Base-by-base conservation (phyloP, 1,284 basidiomycete genomes). In the Fomitopsis palustris region DNA sequence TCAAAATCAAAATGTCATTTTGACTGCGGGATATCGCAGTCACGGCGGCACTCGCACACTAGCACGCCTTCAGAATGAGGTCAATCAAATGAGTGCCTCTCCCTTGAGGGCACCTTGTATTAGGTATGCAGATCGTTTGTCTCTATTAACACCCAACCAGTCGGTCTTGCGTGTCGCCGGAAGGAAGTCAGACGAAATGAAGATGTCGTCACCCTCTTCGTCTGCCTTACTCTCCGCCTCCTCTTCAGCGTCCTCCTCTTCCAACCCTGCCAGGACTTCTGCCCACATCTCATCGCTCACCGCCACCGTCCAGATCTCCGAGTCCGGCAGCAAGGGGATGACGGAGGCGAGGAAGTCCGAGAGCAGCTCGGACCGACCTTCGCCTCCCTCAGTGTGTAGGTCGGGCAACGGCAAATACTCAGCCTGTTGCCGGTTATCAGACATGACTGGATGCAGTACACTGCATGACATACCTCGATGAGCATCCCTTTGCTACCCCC, bases 401-500 rank as follows among this genome's bases (percentile, higher is more conserved):
- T 78, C 78, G 4, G 89, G 85, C 12, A 92, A 74, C 2, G 89
- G 89, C 14, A 91, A 79, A 68, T 92, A 92, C 70, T 92, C 89
- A 7, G 87, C 89, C 88, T 92, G 43, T 35, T 21, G 45, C 33
- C 35, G 33, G 12, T 33, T 14, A 37, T 37, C 12, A 33, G 33
- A 53, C 31, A 45, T 37, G n/a, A 47, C 17, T 39, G 21, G 17
- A 16, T n/a, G 33, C 12, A 31, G 21, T 8, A 16, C n/a, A 47
- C n/a, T 10, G 19, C 19, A 14, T 19, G 19, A 69, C 75, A 47
- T 61, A 88, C 90, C 84, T 92, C 90, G 19, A 92, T 74, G 35
- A 92, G 75, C 86, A 92, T 90, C 19, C 90, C 90, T 67, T 86
- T 90, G 4, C 81, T 82, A 35, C 89, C 88, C 19, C 89, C 88